Evolutionary conservation across 2,329 filamentous ascomycete genomes (phyloP).

Genomic region (Ceratocystis cubensis): DNA sequence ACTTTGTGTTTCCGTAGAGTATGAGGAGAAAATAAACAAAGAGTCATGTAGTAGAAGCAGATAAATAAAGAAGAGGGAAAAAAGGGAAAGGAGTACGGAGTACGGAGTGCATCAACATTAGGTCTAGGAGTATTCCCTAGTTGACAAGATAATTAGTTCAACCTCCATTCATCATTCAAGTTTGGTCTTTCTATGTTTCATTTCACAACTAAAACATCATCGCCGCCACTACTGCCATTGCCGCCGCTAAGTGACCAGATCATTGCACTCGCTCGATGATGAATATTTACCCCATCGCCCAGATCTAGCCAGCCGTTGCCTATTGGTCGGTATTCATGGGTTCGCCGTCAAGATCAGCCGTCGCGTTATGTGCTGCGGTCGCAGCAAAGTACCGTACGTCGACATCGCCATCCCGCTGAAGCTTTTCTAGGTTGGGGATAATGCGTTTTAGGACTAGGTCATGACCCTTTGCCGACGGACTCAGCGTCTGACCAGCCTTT

Average conservation of each 20-base stretch:
- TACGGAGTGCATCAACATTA: background rate
- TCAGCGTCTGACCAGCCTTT: slow-evolving; percentile 53
- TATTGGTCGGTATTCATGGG: slow-evolving; percentile 56
- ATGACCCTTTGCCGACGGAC: slow-evolving; percentile 57
- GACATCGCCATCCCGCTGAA: slow-evolving; percentile 94
- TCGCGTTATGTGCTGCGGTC: slow-evolving; percentile 57
- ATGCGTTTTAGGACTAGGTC: slow-evolving; percentile 78
- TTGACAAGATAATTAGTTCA: background rate
- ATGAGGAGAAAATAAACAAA: slow-evolving; percentile 11
- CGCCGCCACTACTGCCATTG: background rate
- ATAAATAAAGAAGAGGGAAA: background rate
- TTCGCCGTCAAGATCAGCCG: slow-evolving; percentile 36
- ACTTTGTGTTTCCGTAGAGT: slow-evolving; percentile 63
- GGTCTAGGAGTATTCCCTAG: background rate
- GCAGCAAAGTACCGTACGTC: slow-evolving; percentile 97
- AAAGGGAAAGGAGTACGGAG: too few species aligned
- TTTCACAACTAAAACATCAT: slow-evolving; percentile 2
- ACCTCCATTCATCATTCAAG: slow-evolving; percentile 10
- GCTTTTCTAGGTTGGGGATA: slow-evolving; percentile 80
- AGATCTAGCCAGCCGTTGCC: slow-evolving; percentile 26
- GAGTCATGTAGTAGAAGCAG: background rate
- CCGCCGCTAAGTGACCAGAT: slow-evolving; percentile 15
- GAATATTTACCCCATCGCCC: background rate
- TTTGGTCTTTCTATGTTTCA: slow-evolving; percentile 8
- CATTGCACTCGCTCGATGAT: slow-evolving; percentile 26